A percentile compares a stretch with the other conserved stretches of the same genome.
Conservation (phyloP, 257 asterid species). For the Verbena officinalis region DNA sequence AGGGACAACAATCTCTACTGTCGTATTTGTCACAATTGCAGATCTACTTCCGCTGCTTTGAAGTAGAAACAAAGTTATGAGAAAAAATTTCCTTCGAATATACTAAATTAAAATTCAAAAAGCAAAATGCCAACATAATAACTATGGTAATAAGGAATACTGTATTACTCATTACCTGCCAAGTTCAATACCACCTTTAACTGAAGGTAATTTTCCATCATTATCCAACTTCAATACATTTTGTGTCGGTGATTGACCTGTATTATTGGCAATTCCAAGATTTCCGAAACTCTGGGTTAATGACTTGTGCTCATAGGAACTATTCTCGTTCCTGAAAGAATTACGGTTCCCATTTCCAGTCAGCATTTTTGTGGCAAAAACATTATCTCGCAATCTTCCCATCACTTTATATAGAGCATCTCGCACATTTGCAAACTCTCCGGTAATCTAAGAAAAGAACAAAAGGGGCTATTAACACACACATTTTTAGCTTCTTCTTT, state of each 20-base stretch:
- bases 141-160: too few relatives aligned
- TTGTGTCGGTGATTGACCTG: conserved; percentile 34
- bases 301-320: conserved; percentile 39
- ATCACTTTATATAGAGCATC: conserved; percentile 69
- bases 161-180: conserved; percentile 46
- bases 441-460: conserved; percentile 57
- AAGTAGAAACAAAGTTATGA: conserved; percentile 1
- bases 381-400: conserved; percentile 58
- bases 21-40: conserved; percentile 53
- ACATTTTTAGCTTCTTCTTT: background rate
- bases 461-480: background rate
- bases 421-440: conserved; percentile 62
- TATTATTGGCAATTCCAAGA: conserved; percentile 47
- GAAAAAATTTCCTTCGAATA: background rate
- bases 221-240: conserved; percentile 36
- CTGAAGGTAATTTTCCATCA: conserved; percentile 45
- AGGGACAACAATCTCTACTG: conserved; percentile 64
- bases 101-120: too few relatives aligned
- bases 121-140: too few relatives aligned
- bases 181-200: conserved; percentile 48
- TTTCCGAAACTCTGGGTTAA: conserved; percentile 50
- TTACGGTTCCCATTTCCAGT: conserved; percentile 40
- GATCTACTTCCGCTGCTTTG: conserved; percentile 54
- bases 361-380: conserved; percentile 38
- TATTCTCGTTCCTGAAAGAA: conserved; percentile 36